Evolutionary conservation across 2,329 filamentous ascomycete species (phyloP).

Genomic region (Fusarium chaquense): DNA sequence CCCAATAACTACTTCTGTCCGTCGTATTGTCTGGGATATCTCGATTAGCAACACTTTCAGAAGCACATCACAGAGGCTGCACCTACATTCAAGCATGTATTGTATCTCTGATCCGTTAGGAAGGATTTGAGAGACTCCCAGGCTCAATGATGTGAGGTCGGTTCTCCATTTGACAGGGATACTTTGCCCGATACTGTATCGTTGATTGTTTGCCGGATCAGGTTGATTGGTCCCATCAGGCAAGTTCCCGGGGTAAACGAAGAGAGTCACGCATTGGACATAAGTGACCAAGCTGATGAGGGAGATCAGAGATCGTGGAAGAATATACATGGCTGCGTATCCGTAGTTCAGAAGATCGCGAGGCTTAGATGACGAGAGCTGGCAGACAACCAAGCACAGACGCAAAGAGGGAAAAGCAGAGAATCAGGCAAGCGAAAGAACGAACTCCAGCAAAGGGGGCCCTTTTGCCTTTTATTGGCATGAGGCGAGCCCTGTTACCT

Average conservation of each 20-base stretch:
- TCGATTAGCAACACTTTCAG: background rate
- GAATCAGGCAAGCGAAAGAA: background rate
- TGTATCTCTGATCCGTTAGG: background rate
- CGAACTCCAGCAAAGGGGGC: background rate
- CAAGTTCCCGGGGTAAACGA: constrained; percentile 7
- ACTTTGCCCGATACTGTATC: constrained; percentile 9
- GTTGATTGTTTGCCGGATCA: constrained; percentile 6
- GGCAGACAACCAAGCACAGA: background rate
- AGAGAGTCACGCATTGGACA: background rate
- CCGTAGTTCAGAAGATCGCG: background rate
- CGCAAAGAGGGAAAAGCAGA: background rate
- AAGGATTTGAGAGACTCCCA: background rate
- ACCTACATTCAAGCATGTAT: constrained; percentile 8
- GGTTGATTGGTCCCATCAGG: background rate
- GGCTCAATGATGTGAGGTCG: constrained; percentile 1
- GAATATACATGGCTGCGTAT: constrained; percentile 54
- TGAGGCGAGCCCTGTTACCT: background rate
- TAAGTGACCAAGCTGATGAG: constrained; percentile 9
- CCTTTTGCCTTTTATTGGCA: background rate
- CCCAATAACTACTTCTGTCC: constrained; percentile 14
- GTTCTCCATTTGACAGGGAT: constrained; percentile 22
- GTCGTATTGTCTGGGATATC: constrained; percentile 13
- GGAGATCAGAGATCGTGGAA: constrained; percentile 57
- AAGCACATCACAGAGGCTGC: background rate
- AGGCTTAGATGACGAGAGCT: background rate